phyloP scores from a whole-genome alignment of 2,329 filamentous ascomycete species.

The Arachnopeziza araneosa region DNA sequence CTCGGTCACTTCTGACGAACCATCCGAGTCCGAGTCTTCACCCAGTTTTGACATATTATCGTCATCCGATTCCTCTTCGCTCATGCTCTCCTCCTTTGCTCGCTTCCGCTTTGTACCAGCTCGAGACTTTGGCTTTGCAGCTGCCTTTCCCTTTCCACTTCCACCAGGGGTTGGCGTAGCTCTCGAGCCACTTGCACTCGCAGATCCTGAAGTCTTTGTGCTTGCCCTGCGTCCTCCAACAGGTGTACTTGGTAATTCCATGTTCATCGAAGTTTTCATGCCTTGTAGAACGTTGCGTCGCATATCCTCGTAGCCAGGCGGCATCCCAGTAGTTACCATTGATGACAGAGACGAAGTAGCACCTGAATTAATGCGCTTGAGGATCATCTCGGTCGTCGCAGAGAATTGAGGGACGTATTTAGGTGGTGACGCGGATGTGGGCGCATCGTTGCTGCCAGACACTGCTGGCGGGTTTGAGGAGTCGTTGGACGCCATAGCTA shows the following conservation, averaged over 20 bases:
- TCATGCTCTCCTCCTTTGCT: slow-evolving; percentile 23
- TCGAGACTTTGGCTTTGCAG: slow-evolving; percentile 13
- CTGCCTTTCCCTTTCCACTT: slow-evolving; percentile 16
- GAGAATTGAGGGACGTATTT: slow-evolving; percentile 33
- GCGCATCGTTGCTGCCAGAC: slow-evolving; percentile 13
- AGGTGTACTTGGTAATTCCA: slow-evolving; percentile 29
- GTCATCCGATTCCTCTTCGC: slow-evolving; percentile 26
- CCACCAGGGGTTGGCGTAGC: slow-evolving; percentile 19
- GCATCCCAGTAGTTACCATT: slow-evolving; percentile 25
- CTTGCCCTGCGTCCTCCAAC: slow-evolving; percentile 8
- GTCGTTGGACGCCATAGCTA: slow-evolving; percentile 23
- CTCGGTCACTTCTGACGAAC: slow-evolving; percentile 38
- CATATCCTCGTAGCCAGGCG: slow-evolving; percentile 32
- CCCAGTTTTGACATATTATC: slow-evolving; percentile 28
- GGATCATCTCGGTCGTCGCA: slow-evolving; percentile 33
- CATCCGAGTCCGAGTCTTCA: slow-evolving; percentile 34
- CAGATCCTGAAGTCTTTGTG: slow-evolving; percentile 10
- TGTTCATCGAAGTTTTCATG: slow-evolving; percentile 32
- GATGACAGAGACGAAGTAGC: slow-evolving; percentile 20
- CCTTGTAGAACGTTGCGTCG: slow-evolving; percentile 29
- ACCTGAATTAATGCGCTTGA: slow-evolving; percentile 31
- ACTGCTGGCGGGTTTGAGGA: slow-evolving; percentile 19
- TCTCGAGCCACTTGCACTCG: slow-evolving; percentile 13
- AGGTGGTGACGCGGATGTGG: slow-evolving; percentile 22
- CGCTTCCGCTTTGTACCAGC: slow-evolving; percentile 29